Percentiles rank a stretch among this genome's conserved stretches.
phyloP scores from a whole-genome alignment of 805 yeast genomes.

The Priceomyces fermenticarens region DNA sequence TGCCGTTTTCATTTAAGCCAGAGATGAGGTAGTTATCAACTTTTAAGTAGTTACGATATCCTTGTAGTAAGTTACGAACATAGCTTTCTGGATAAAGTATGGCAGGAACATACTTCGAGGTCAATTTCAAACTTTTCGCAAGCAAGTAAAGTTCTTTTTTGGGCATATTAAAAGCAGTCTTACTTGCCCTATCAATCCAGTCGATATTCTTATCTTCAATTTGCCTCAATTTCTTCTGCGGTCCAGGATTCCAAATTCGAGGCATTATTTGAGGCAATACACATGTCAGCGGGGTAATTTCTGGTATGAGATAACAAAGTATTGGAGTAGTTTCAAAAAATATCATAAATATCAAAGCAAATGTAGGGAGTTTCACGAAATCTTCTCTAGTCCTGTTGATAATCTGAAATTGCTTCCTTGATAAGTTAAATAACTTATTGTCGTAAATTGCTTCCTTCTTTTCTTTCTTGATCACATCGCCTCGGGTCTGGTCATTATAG shows the following conservation, averaged over 20 bases:
- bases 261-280: conserved; percentile 47
- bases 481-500: conserved; percentile 12
- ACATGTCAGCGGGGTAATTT: conserved; percentile 58
- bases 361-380: conserved; percentile 50
- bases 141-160: conserved; percentile 33
- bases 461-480: conserved; percentile 17
- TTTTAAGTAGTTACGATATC: conserved; percentile 40
- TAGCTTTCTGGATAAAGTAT: conserved; percentile 34
- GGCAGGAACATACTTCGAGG: conserved; percentile 38
- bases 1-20: conserved; percentile 35
- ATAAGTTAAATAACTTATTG: conserved; percentile 30
- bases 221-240: conserved; percentile 8
- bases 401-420: conserved; percentile 49
- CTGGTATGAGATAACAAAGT: conserved; percentile 52
- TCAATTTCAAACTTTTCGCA: conserved; percentile 34
- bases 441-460: conserved; percentile 8
- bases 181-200: conserved; percentile 21
- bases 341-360: conserved; percentile 43
- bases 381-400: conserved; percentile 51
- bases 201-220: conserved; percentile 8
- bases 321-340: conserved; percentile 57
- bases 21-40: conserved; percentile 52
- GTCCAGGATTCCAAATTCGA: conserved; percentile 25
- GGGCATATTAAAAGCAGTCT: conserved; percentile 49
- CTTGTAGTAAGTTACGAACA: conserved; percentile 33